A percentile compares a stretch with the other conserved stretches of the same genome.
Evolutionary conservation across 768 basidiomycete species (phyloP).

Genomic region (Russula olivacea): DNA sequence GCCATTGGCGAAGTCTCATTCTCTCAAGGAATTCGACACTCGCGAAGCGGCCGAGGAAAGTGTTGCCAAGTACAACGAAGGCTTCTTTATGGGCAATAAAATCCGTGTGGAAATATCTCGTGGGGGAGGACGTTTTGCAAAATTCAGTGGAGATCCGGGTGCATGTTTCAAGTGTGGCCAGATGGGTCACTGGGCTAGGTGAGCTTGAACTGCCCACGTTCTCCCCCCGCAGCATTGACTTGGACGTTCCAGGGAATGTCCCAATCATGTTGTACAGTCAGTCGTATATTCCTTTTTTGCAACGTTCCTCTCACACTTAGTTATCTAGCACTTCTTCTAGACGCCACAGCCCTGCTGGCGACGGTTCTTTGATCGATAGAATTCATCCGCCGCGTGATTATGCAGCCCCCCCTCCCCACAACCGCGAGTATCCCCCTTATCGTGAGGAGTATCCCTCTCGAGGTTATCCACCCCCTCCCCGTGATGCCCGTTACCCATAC

Average conservation of each 20-base stretch:
- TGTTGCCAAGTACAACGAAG: slow-evolving; percentile 83
- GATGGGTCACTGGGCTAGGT: slow-evolving; percentile 88
- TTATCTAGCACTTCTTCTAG: slow-evolving; percentile 34
- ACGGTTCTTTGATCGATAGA: slow-evolving; percentile 53
- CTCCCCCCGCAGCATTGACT: slow-evolving; percentile 11
- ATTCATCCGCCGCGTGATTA: slow-evolving; percentile 51
- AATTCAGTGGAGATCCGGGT: slow-evolving; percentile 78
- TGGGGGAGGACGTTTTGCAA: slow-evolving; percentile 75
- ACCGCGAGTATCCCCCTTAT: slow-evolving; percentile 38
- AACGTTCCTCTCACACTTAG: slow-evolving; percentile 29
- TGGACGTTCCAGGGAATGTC: slow-evolving; percentile 57
- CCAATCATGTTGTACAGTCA: slow-evolving; percentile 48
- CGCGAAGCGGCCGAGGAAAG: slow-evolving; percentile 81
- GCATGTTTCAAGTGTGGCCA: slow-evolving; percentile 86
- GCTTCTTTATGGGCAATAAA: slow-evolving; percentile 88
- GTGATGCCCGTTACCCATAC: slow-evolving; percentile 57
- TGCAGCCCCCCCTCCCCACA: slow-evolving; percentile 35
- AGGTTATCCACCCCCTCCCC: slow-evolving; percentile 38
- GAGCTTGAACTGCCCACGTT: slow-evolving; percentile 27
- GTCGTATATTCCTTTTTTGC: slow-evolving; percentile 28
- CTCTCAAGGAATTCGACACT: slow-evolving; percentile 69
- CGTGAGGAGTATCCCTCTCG: slow-evolving; percentile 52
- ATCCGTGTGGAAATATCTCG: slow-evolving; percentile 84
- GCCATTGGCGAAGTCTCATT: not conserved
- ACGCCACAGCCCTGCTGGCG: slow-evolving; percentile 36